phyloP scores from a whole-genome alignment of 768 basidiomycete species.

The Boletus rubroflammeus region DNA sequence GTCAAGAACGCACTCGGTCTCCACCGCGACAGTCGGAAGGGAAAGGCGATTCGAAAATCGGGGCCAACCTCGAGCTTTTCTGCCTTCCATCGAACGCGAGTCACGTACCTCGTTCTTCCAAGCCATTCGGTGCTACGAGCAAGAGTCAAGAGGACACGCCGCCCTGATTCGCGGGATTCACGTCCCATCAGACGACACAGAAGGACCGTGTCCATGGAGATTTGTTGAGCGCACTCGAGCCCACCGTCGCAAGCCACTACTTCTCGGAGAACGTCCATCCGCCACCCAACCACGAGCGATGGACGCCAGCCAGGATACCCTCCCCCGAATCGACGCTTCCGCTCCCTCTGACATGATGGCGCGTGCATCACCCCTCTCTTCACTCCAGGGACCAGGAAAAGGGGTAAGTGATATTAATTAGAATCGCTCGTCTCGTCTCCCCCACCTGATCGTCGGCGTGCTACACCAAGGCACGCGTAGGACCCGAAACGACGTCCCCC shows the following conservation, averaged over 20 bases:
- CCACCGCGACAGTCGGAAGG: not conserved
- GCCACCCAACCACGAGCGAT: not conserved
- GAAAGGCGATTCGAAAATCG: not conserved
- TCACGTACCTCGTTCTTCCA: not conserved
- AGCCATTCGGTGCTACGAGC: not conserved
- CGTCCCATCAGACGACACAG: not conserved
- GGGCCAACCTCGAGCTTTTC: not conserved
- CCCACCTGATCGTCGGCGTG: not conserved
- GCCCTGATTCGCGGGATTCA: not conserved
- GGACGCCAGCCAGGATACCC: not conserved
- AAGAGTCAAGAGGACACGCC: not conserved
- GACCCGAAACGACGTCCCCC: not conserved
- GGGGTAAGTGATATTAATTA: not conserved
- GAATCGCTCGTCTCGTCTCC: not conserved
- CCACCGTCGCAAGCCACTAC: not conserved
- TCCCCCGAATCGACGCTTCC: not conserved
- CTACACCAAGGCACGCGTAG: not conserved
- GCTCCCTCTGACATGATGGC: not conserved
- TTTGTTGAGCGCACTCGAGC: not conserved
- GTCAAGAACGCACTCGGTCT: not conserved
- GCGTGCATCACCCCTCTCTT: not conserved
- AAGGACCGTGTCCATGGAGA: not conserved
- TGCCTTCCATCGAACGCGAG: not conserved
- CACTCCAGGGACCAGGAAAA: not conserved
- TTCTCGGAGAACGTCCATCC: not conserved